These are phyloP conservation scores for Boletus rufocinnamomeus DNA, from an alignment of 768 basidiomycete species.

Conservation along the genomic window DNA sequence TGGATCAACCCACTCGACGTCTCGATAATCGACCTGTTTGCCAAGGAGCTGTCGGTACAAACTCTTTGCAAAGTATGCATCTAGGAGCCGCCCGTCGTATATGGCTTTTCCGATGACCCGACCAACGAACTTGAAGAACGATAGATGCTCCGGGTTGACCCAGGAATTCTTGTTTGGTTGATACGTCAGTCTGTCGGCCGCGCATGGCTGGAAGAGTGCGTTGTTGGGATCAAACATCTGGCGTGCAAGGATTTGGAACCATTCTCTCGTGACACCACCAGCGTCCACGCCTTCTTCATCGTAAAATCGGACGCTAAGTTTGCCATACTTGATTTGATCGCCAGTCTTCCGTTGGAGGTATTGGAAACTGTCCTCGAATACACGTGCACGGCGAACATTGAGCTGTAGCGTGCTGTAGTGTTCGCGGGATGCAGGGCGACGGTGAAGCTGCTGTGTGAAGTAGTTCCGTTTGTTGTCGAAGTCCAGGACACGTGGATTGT, in stretches of 20 bases:
- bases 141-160: conserved; percentile 94
- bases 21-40: conserved; percentile 92
- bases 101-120: conserved; percentile 98
- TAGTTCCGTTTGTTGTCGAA: conserved; percentile 99
- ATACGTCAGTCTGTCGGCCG: conserved; percentile 91
- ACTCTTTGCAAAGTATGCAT: conserved; percentile 97
- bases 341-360: conserved; percentile 86
- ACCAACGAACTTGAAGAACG: conserved; percentile 99
- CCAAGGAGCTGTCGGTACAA: conserved; percentile 94
- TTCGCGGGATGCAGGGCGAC: conserved; percentile 75
- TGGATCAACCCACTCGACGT: conserved; percentile 97
- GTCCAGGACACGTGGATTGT: conserved; percentile 95
- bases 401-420: conserved; percentile 83
- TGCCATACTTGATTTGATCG: conserved; percentile 97
- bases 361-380: conserved; percentile 98
- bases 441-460: conserved; percentile 89
- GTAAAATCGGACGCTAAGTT: conserved; percentile 93
- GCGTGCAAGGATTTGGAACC: conserved; percentile 97
- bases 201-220: conserved; percentile 97
- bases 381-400: conserved; percentile 85
- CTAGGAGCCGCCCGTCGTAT: conserved; percentile 92
- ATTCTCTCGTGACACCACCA: conserved; percentile 96
- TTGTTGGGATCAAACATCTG: conserved; percentile 99
- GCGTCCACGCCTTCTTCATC: conserved; percentile 99
- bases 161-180: conserved; percentile 93